phyloP scores from a whole-genome alignment of 805 yeast species.

The Lachancea mirantina region DNA sequence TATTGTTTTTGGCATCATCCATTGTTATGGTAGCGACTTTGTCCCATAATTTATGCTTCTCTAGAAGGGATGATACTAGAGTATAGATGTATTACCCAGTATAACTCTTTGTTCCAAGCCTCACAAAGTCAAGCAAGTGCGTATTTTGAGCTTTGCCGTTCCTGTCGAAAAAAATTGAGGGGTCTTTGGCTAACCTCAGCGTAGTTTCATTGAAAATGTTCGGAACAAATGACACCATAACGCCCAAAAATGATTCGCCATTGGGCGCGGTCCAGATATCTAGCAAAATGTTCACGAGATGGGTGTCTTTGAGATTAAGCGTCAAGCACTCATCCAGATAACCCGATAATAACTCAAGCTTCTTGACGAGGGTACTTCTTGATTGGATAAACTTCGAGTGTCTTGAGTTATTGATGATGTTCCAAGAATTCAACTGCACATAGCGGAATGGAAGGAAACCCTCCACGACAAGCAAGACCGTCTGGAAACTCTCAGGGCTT shows the following conservation, averaged over 20 bases:
- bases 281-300: constrained; percentile 3
- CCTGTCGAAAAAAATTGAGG: constrained; percentile 1
- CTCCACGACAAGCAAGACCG: not conserved
- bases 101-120: not conserved
- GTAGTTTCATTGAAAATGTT: constrained; percentile 1
- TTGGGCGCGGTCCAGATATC: constrained; percentile 7
- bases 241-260: constrained; percentile 2
- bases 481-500: not conserved
- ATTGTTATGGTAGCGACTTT: constrained; percentile 4
- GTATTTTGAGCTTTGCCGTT: not conserved
- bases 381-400: not conserved
- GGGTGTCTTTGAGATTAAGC: not conserved
- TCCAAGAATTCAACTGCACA: not conserved
- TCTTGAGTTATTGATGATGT: not conserved
- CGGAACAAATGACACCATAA: constrained; percentile 10
- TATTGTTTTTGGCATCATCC: constrained; percentile 2
- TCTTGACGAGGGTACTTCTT: not conserved
- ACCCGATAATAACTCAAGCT: not conserved
- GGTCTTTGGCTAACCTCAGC: not conserved
- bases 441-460: not conserved
- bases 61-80: not conserved
- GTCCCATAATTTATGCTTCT: constrained; percentile 1
- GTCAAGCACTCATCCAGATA: not conserved
- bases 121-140: constrained; percentile 4
- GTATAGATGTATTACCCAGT: constrained; percentile 2